Conservation (phyloP, 108 stramenopile species). For the Parietichytrium sp. region DNA sequence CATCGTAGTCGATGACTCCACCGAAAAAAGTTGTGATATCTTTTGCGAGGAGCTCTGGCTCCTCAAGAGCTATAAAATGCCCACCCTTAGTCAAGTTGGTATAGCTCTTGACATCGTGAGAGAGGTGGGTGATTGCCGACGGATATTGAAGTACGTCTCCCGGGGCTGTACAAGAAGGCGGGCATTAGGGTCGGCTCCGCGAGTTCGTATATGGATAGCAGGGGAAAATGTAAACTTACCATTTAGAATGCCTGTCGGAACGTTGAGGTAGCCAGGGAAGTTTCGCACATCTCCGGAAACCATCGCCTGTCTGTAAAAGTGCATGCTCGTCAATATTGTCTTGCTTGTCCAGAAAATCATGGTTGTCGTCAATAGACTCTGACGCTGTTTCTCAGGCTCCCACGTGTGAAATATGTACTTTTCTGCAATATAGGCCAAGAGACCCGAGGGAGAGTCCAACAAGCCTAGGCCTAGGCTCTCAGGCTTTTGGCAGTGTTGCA, state of each 20-base stretch:
- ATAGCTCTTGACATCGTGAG: neutral
- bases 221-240: no score
- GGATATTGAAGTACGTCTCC: constrained; percentile 16
- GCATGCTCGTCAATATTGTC: neutral
- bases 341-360: constrained; percentile 3
- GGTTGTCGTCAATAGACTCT: neutral
- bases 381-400: neutral
- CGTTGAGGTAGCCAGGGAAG: neutral
- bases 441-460: constrained; percentile 11
- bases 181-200: no score
- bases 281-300: no score
- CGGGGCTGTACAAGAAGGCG: no score
- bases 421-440: neutral
- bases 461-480: constrained; percentile 11
- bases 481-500: neutral
- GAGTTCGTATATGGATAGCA: no score
- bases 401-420: neutral
- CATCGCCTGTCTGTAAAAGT: neutral
- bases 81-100: neutral
- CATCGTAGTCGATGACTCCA: no score
- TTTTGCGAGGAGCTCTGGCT: neutral
- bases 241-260: neutral
- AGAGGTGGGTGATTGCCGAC: neutral
- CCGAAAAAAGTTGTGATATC: neutral
- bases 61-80: constrained; percentile 5